These are phyloP conservation scores for Diaporthe amygdali DNA, from an alignment of 2,329 filamentous ascomycete species.

Conservation along the genomic window DNA sequence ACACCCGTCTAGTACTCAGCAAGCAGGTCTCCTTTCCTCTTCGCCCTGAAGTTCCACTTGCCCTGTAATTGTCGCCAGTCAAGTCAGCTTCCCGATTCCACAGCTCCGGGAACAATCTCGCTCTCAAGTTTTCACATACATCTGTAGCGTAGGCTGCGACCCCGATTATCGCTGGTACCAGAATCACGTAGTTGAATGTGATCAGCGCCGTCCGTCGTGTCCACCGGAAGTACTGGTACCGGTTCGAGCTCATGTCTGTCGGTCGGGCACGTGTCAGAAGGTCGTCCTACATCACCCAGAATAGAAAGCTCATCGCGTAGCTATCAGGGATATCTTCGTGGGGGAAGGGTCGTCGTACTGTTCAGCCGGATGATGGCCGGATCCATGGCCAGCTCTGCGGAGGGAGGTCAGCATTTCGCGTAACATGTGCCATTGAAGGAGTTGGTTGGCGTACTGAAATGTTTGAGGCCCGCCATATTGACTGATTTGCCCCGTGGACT, in stretches of 20 bases:
- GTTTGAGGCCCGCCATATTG: constrained; percentile 50
- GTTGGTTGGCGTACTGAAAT: constrained; percentile 43
- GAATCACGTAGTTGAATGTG: constrained; percentile 76
- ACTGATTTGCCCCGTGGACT: constrained; percentile 30
- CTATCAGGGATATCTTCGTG: not conserved
- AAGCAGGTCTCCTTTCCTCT: constrained; percentile 86
- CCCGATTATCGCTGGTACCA: constrained; percentile 74
- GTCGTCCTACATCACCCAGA: not conserved
- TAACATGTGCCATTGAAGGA: constrained; percentile 20
- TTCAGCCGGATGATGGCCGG: constrained; percentile 52
- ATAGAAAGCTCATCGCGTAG: not conserved
- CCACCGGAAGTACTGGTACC: constrained; percentile 96
- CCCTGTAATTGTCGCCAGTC: constrained; percentile 60
- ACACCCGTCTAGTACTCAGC: constrained; percentile 69
- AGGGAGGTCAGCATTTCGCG: constrained; percentile 34
- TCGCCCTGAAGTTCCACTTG: constrained; percentile 83
- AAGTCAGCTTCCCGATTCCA: not conserved
- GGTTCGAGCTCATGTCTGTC: constrained; percentile 80
- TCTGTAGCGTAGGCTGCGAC: constrained; percentile 81
- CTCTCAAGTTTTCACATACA: constrained; percentile 62
- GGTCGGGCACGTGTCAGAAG: constrained; percentile 5
- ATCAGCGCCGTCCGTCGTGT: constrained; percentile 82
- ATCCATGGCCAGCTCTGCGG: constrained; percentile 51
- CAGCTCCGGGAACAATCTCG: constrained; percentile 20
- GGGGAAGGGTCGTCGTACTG: constrained; percentile 41